phyloP scores from a whole-genome alignment of 2,329 filamentous ascomycete genomes.

The Diaporthe citriasiana region DNA sequence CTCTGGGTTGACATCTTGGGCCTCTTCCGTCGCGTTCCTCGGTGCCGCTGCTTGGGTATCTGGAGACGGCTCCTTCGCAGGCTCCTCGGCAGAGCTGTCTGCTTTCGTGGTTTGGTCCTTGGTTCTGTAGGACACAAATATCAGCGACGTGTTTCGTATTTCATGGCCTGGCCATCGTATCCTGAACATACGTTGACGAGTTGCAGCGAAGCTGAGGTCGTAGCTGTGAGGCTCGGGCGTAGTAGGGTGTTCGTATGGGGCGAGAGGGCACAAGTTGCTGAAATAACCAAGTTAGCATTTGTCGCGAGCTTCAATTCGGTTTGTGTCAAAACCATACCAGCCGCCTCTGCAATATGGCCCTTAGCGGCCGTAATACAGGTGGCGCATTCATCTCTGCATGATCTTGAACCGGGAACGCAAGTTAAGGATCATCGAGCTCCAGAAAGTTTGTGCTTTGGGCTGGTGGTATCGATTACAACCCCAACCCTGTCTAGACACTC shows the following conservation, averaged over 20 bases:
- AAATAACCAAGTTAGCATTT: slow-evolving; percentile 35
- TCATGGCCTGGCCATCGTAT: too few relatives aligned
- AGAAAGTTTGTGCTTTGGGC: slow-evolving; percentile 39
- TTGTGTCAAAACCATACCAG: slow-evolving; percentile 45
- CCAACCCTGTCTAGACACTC: slow-evolving; percentile 3
- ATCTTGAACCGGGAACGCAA: slow-evolving; percentile 36
- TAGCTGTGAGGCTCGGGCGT: slow-evolving; percentile 36
- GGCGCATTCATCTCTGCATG: slow-evolving; percentile 52
- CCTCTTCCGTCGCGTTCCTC: not conserved
- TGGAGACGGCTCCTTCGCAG: slow-evolving; percentile 21
- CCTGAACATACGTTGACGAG: slow-evolving; percentile 37
- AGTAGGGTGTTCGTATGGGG: slow-evolving; percentile 37
- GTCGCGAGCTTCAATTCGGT: not conserved
- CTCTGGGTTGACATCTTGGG: slow-evolving; percentile 20
- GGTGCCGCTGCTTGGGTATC: slow-evolving; percentile 14
- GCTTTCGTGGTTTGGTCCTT: slow-evolving; percentile 33
- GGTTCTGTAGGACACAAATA: slow-evolving; percentile 17
- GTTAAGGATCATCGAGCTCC: slow-evolving; percentile 34
- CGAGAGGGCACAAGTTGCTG: slow-evolving; percentile 46
- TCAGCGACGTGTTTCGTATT: not conserved
- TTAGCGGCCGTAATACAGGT: slow-evolving; percentile 54
- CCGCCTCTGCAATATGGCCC: slow-evolving; percentile 49
- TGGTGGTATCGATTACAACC: slow-evolving; percentile 40
- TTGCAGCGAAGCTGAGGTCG: slow-evolving; percentile 40
- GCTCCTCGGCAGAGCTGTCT: slow-evolving; percentile 25